phyloP scores from a whole-genome alignment of 2,329 filamentous ascomycete genomes.

The Trichophaea hybrida region DNA sequence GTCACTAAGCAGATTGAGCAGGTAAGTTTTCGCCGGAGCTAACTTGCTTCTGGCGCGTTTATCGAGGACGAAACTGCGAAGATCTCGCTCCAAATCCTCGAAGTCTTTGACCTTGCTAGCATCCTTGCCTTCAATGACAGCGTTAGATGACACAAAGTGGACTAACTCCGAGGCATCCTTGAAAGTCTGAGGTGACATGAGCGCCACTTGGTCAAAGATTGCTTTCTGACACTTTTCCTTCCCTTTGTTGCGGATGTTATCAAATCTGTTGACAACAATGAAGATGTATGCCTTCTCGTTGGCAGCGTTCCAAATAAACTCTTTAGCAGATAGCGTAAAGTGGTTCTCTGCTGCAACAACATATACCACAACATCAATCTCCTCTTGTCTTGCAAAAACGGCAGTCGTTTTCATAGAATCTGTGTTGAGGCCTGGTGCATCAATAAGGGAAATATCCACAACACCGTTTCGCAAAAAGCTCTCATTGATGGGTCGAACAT shows the following conservation, averaged over 20 bases:
- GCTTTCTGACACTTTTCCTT: constrained; percentile 82
- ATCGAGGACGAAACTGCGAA: constrained; percentile 86
- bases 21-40: constrained; percentile 86
- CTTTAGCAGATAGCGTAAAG: constrained; percentile 92
- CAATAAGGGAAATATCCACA: constrained; percentile 93
- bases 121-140: constrained; percentile 77
- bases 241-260: constrained; percentile 81
- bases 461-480: constrained; percentile 94
- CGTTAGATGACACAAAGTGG: constrained; percentile 95
- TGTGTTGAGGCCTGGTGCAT: constrained; percentile 87
- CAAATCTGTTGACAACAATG: constrained; percentile 95
- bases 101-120: constrained; percentile 83
- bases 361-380: constrained; percentile 97
- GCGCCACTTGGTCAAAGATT: constrained; percentile 77
- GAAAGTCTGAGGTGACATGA: constrained; percentile 79
- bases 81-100: constrained; percentile 70
- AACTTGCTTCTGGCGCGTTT: constrained; percentile 92
- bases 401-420: constrained; percentile 96
- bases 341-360: constrained; percentile 96
- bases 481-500: constrained; percentile 76
- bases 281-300: constrained; percentile 98
- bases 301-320: constrained; percentile 91
- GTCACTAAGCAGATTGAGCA: constrained; percentile 84
- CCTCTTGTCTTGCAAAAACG: constrained; percentile 90
- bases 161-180: constrained; percentile 88